Conservation (phyloP, 768 basidiomycete genomes). For the Filobasidium wieringae region DNA sequence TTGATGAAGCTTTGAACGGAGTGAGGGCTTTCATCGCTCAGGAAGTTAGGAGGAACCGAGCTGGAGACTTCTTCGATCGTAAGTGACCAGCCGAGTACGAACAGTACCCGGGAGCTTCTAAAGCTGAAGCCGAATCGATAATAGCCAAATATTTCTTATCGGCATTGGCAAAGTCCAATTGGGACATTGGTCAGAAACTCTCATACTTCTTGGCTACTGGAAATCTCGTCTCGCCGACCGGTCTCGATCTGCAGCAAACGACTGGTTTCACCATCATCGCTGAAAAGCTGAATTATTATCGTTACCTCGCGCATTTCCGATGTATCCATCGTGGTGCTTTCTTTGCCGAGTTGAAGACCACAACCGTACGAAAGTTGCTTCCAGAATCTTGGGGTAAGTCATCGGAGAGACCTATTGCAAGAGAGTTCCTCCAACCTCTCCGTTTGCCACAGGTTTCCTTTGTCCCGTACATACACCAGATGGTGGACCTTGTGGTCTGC, state of each 20-base stretch:
- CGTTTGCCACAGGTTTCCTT: constrained; percentile 73
- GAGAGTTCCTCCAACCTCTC: no score
- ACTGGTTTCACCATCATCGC: constrained; percentile 98
- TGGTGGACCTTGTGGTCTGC: constrained; percentile 90
- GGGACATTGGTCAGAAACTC: constrained; percentile 79
- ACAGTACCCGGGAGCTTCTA: not conserved
- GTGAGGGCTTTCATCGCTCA: constrained; percentile 51
- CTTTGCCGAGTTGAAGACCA: constrained; percentile 97
- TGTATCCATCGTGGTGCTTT: constrained; percentile 98
- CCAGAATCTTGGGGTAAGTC: constrained; percentile 91
- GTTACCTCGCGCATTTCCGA: constrained; percentile 95
- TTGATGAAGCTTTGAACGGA: constrained; percentile 70
- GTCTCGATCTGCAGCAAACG: constrained; percentile 91
- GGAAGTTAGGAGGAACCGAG: constrained; percentile 65
- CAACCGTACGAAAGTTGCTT: constrained; percentile 85
- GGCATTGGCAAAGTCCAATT: constrained; percentile 64
- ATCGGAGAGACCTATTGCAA: not conserved
- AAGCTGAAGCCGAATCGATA: not conserved
- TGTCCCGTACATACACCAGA: constrained; percentile 99
- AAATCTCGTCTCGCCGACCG: constrained; percentile 84
- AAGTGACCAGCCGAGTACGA: constrained; percentile 32
- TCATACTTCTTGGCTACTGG: constrained; percentile 95
- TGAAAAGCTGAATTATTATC: constrained; percentile 96
- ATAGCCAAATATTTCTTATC: constrained; percentile 71
- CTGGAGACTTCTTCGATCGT: constrained; percentile 80